Evolutionary conservation across 2,329 filamentous ascomycete genomes (phyloP).

Genomic region (Scedosporium apiospermum): DNA sequence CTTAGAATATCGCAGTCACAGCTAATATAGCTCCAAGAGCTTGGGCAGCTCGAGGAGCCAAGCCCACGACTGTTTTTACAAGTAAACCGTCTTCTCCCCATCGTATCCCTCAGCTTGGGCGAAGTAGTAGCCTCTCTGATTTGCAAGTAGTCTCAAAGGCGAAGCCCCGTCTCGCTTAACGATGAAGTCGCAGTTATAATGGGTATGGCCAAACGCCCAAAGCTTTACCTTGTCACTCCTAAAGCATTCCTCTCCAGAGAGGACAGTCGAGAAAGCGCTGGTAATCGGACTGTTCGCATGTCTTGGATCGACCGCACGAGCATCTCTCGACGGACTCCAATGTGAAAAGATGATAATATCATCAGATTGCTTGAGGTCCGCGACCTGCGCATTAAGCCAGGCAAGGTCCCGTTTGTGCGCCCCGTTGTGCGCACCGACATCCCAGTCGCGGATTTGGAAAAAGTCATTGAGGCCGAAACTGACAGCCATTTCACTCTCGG

Average conservation of each 20-base stretch:
- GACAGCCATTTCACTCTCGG: conserved; percentile 25
- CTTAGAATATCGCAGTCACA: not conserved
- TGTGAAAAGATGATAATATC: conserved; percentile 31
- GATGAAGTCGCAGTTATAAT: conserved; percentile 31
- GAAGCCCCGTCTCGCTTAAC: conserved; percentile 13
- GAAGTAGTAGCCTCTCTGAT: conserved; percentile 23
- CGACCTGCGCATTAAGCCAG: conserved; percentile 32
- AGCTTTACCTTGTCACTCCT: conserved; percentile 23
- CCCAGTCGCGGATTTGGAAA: conserved; percentile 31
- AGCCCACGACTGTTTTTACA: not conserved
- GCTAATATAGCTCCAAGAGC: not conserved
- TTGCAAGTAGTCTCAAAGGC: conserved; percentile 11
- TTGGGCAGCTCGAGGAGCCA: not conserved
- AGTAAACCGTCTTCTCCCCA: not conserved
- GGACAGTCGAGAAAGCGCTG: conserved; percentile 29
- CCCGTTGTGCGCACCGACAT: conserved; percentile 23
- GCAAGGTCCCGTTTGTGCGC: conserved; percentile 27
- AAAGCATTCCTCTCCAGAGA: conserved; percentile 28
- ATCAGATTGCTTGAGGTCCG: conserved; percentile 7
- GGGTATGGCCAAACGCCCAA: conserved; percentile 40
- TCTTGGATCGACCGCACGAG: conserved; percentile 21
- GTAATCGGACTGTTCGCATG: conserved; percentile 19
- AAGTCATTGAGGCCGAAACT: conserved; percentile 41
- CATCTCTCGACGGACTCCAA: conserved; percentile 27
- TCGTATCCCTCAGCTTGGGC: not conserved